Evolutionary conservation across 768 basidiomycete genomes (phyloP), one percentile per base, ranked within the genome.

Genomic region (Lactarius akahatsu): DNA sequence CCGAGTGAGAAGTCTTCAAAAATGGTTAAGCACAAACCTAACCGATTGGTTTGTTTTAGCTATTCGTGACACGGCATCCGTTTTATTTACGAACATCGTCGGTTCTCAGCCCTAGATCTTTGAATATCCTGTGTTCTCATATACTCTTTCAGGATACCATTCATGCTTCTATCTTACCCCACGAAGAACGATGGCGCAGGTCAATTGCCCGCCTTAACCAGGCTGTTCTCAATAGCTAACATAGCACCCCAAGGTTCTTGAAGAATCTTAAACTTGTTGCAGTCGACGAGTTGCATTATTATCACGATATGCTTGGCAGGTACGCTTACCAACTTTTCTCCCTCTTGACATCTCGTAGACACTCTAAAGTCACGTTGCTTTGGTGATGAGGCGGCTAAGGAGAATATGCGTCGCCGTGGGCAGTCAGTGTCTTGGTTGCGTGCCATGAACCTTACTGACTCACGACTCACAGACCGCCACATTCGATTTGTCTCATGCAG

Each of bases 21-120:
- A 57, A 41, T 6, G 23, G 40, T 54, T 6, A 56, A 40, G 41
- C 26, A 16, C 59, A 47, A 40, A 9, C 30, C 13, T 68, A 50
- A 34, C 30, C 58, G 50, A 66, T 32, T 16, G 23, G 18, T 36
- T 30, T 56, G 43, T 34, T 52, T 41, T 59, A 90, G 89, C 75
- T 20, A 88, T 95, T 63, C 84, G 94, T 55, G 86, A 88, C 60
- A 84, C 78, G 2, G 87, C 88, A 0, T 91, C 90, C 0, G 84
- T 94, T 28, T 89, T 96, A 59, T 90, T 96, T 72, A 94, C 94
- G 5, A 96, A 96, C 73, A 94, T 94, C 71, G 91, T 90, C 71
- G n/a, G 70, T 66, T 30, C 26, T 52, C 13, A 52, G 15, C 23
- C 34, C 40, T 66, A 28, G 50, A 43, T 43, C 34, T 62, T 54